These are phyloP conservation scores for Arthrobotrys conoides DNA, from an alignment of 2,329 filamentous ascomycete genomes.

Conservation along the genomic window DNA sequence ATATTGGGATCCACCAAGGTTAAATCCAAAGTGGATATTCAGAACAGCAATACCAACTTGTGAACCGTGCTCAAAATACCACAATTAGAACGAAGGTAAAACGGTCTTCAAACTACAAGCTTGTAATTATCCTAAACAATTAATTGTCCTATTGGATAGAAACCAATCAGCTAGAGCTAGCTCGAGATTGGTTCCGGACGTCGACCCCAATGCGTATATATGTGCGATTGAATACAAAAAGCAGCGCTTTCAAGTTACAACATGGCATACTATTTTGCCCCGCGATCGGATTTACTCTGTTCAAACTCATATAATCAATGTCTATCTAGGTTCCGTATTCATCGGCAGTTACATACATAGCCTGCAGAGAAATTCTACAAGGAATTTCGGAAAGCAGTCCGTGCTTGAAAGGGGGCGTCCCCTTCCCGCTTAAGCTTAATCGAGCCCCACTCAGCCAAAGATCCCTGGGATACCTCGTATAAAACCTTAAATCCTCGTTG, in stretches of 20 bases:
- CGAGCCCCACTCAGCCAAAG: constrained; percentile 25
- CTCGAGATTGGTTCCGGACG: no score
- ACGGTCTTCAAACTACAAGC: neutral
- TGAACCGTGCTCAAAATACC: neutral
- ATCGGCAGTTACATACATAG: constrained; percentile 1
- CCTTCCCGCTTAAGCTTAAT: constrained; percentile 36
- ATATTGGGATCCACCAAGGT: neutral
- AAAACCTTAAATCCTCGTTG: constrained; percentile 15
- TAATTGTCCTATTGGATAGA: neutral
- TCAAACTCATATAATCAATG: neutral
- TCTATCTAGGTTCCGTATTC: constrained; percentile 7
- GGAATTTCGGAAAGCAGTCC: constrained; percentile 22
- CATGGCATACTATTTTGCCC: neutral
- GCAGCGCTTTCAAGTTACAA: neutral
- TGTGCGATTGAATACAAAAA: neutral
- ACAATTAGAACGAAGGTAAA: neutral
- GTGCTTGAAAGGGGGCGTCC: constrained; percentile 8
- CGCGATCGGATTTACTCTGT: constrained; percentile 14
- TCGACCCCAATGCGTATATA: neutral
- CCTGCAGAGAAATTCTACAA: constrained; percentile 13
- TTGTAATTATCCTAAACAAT: neutral
- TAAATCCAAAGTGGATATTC: neutral
- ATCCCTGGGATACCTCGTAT: constrained; percentile 26
- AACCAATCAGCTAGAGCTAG: no score
- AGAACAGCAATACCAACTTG: neutral